phyloP scores from a whole-genome alignment of 306 rosid species.

The Vigna reflexopilosa region DNA sequence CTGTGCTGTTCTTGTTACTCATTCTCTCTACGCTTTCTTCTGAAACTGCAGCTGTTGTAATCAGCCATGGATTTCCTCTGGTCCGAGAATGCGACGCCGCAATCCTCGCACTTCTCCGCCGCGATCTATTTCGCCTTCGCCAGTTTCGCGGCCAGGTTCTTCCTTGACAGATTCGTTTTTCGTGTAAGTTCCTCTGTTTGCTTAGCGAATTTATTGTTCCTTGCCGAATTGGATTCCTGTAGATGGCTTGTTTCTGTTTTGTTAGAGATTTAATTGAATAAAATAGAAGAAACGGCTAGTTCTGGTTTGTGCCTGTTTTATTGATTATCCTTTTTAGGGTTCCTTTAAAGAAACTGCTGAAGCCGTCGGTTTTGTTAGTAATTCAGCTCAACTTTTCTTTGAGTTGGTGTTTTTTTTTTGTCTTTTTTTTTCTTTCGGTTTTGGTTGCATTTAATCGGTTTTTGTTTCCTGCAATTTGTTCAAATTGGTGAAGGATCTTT shows the following conservation, averaged over 20 bases:
- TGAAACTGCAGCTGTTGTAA: conserved; percentile 26
- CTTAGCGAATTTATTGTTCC: background rate
- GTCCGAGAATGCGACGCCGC: conserved; percentile 52
- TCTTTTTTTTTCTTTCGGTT: background rate
- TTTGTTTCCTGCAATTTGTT: background rate
- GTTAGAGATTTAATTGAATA: background rate
- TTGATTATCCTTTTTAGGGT: background rate
- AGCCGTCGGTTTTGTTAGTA: conserved; percentile 14
- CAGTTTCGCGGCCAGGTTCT: conserved; percentile 60
- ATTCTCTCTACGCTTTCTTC: conserved; percentile 46
- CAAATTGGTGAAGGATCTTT: conserved; percentile 22
- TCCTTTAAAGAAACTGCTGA: background rate
- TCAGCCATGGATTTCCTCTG: conserved; percentile 63
- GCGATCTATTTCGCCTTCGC: conserved; percentile 70
- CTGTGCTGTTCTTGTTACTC: background rate
- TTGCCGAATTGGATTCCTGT: conserved; percentile 2
- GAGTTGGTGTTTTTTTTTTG: background rate
- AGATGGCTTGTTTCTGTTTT: background rate
- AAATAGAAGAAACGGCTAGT: background rate
- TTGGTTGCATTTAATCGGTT: background rate
- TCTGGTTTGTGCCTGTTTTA: conserved; percentile 29
- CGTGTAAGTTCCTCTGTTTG: conserved; percentile 62
- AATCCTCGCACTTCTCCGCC: conserved; percentile 60
- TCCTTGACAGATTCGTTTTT: conserved; percentile 77
- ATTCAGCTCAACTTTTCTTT: background rate